phyloP scores from a whole-genome alignment of 345 rosid species.

The Euphorbia lathyris region DNA sequence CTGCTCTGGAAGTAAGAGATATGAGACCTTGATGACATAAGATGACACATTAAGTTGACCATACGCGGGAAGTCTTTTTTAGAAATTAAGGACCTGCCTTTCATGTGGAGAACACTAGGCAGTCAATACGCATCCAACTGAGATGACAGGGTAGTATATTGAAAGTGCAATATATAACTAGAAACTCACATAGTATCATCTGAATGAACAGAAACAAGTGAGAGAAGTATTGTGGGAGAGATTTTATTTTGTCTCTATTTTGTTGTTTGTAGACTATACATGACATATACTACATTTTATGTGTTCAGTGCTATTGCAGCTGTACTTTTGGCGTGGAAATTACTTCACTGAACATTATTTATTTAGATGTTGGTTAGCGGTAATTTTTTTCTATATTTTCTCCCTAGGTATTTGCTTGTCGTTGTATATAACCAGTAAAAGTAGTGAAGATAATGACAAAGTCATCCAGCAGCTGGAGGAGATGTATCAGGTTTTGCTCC shows the following conservation, averaged over 20 bases:
- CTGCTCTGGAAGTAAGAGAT: background rate
- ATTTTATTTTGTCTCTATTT: background rate
- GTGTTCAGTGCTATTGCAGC: background rate
- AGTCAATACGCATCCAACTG: background rate
- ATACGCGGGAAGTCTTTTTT: background rate
- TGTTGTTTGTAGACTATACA: background rate
- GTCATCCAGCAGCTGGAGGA: slow-evolving; percentile 55
- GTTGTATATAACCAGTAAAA: slow-evolving; percentile 47
- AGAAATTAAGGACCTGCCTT: background rate
- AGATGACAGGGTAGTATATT: background rate
- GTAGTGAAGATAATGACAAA: slow-evolving; percentile 34
- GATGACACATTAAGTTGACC: background rate
- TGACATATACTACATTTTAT: slow-evolving; percentile 7
- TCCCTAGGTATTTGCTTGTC: slow-evolving; percentile 73
- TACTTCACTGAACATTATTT: background rate
- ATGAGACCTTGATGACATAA: background rate
- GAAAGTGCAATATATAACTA: too few relatives aligned
- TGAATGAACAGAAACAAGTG: background rate
- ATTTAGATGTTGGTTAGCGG: background rate
- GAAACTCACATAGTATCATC: background rate
- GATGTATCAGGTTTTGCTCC: slow-evolving; percentile 54
- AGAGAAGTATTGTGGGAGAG: background rate
- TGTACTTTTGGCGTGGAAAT: background rate
- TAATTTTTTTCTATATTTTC: background rate
- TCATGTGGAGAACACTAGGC: background rate